These are phyloP conservation scores for Aspergillus leporis DNA, from an alignment of 495 filamentous ascomycete species.

Conservation along the genomic window DNA sequence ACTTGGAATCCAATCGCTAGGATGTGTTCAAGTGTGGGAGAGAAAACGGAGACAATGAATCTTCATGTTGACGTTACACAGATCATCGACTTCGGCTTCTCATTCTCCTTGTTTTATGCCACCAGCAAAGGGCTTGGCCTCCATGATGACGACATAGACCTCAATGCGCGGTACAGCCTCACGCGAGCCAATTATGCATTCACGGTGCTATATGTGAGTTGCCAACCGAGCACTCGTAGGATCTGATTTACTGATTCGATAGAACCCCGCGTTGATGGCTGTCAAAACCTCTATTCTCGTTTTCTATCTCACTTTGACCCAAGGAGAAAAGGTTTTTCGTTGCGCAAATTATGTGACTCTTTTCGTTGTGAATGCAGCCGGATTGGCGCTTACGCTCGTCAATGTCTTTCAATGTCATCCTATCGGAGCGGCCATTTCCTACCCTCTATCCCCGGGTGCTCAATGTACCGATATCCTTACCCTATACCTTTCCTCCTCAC, in stretches of 20 bases:
- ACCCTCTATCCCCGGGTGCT: slow-evolving; percentile 40
- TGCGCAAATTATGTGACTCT: slow-evolving; percentile 70
- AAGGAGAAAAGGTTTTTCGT: slow-evolving; percentile 69
- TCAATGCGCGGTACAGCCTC: slow-evolving; percentile 46
- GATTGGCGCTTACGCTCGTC: slow-evolving; percentile 75
- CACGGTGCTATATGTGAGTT: slow-evolving; percentile 77
- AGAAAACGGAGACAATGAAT: neutral
- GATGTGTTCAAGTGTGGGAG: neutral
- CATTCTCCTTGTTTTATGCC: slow-evolving; percentile 73
- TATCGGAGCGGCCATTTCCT: slow-evolving; percentile 59
- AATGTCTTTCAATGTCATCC: slow-evolving; percentile 91
- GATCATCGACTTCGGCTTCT: slow-evolving; percentile 73
- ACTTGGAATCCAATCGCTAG: neutral
- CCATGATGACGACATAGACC: slow-evolving; percentile 65
- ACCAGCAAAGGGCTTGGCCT: slow-evolving; percentile 70
- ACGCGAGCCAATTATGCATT: slow-evolving; percentile 77
- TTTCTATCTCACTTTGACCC: slow-evolving; percentile 80
- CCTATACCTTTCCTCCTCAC: slow-evolving; percentile 79
- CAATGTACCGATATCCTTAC: slow-evolving; percentile 75
- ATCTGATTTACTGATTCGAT: neutral
- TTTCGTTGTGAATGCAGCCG: slow-evolving; percentile 72
- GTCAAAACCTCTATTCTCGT: slow-evolving; percentile 88
- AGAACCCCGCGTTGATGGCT: slow-evolving; percentile 80
- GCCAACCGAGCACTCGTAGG: neutral
- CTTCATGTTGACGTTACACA: slow-evolving; percentile 20